Percentiles rank a stretch among this genome's conserved stretches.
Conservation (phyloP, 257 asterid genomes). For the Misopates orontium region DNA sequence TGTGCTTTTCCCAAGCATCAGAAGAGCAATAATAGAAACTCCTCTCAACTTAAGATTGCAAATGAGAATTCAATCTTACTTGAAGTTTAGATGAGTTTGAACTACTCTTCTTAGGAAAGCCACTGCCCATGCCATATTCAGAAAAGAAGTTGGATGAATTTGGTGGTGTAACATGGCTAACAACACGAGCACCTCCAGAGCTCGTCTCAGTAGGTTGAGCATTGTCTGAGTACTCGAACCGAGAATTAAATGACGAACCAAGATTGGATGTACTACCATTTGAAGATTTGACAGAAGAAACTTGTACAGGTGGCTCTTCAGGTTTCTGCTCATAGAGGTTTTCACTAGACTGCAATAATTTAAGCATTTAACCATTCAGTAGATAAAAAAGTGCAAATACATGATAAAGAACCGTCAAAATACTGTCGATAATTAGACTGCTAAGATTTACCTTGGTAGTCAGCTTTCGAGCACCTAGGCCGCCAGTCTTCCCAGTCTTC, state of each 20-base stretch:
- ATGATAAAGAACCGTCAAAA: neutral
- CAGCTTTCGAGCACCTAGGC: slow-evolving; percentile 93
- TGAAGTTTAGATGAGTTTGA: slow-evolving; percentile 67
- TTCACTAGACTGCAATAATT: slow-evolving; percentile 71
- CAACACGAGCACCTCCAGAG: slow-evolving; percentile 62
- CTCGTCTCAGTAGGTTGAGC: slow-evolving; percentile 67
- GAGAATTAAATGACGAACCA: slow-evolving; percentile 58
- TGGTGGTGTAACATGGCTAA: slow-evolving; percentile 76
- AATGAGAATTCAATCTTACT: slow-evolving; percentile 45
- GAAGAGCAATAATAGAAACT: slow-evolving; percentile 4
- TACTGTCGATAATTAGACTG: slow-evolving; percentile 10
- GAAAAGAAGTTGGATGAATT: slow-evolving; percentile 79
- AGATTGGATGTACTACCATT: slow-evolving; percentile 43
- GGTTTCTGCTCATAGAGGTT: slow-evolving; percentile 97
- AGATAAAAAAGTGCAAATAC: slow-evolving; percentile 14
- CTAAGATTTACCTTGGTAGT: slow-evolving; percentile 59
- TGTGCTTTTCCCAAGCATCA: slow-evolving; percentile 9
- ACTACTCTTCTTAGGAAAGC: slow-evolving; percentile 76
- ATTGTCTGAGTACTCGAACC: slow-evolving; percentile 79
- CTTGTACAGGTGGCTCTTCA: slow-evolving; percentile 67
- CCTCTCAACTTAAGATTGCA: too few relatives aligned
- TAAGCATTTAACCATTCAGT: slow-evolving; percentile 23
- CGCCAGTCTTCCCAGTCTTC: slow-evolving; percentile 86
- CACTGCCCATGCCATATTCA: slow-evolving; percentile 89
- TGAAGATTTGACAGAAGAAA: slow-evolving; percentile 55